phyloP scores from a whole-genome alignment of 2,329 filamentous ascomycete species.

The Diaporthe destruens region DNA sequence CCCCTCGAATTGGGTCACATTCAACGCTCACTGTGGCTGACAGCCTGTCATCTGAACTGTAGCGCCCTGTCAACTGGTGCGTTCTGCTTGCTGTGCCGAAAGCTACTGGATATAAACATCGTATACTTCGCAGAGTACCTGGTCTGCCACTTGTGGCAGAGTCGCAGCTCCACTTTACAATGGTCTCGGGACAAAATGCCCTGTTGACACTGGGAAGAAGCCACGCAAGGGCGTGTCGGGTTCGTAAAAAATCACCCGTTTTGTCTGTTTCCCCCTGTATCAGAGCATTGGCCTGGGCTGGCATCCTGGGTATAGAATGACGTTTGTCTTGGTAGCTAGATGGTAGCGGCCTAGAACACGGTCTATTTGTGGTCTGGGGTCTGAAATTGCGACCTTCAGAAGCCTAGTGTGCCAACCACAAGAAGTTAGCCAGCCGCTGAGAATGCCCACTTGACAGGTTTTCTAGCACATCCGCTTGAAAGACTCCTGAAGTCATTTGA shows the following conservation, averaged over 20 bases:
- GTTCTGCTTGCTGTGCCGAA: not conserved
- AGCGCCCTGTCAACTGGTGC: not conserved
- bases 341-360: conserved; percentile 25
- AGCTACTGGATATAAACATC: not conserved
- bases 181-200: not conserved
- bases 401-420: not conserved
- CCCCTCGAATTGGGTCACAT: conserved; percentile 1
- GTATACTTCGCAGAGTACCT: not conserved
- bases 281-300: conserved; percentile 2
- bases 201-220: not conserved
- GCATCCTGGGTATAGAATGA: conserved; percentile 8
- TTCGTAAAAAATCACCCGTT: no score
- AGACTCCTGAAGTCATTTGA: not conserved
- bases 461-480: not conserved
- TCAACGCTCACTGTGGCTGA: not conserved
- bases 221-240: no score
- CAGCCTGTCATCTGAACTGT: conserved; percentile 6
- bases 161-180: no score
- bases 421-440: not conserved
- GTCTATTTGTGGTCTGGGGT: conserved; percentile 19
- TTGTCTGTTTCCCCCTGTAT: conserved; percentile 1
- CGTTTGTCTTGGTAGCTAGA: conserved; percentile 20
- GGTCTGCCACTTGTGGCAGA: not conserved
- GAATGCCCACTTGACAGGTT: not conserved
- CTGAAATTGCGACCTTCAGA: conserved; percentile 19